Evolutionary conservation across 108 stramenopile genomes (phyloP), one percentile per base, ranked within the genome.

Genomic region (Cyclostephanos tholiformis): DNA sequence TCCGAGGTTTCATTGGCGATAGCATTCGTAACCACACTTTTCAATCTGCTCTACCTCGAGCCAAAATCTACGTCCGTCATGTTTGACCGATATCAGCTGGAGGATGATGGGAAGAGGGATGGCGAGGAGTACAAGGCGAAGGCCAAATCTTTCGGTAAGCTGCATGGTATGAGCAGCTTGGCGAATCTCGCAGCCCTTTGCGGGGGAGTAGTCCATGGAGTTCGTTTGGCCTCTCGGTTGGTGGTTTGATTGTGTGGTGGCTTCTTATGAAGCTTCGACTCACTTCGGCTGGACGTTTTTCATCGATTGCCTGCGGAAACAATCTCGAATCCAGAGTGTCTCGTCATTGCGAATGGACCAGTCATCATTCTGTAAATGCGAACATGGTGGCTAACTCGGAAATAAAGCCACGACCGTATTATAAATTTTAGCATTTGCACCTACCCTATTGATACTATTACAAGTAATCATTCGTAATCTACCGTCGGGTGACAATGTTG

Each of bases 141-240:
- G 50, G 86, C 87, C 22, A 71, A 82, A 26, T 61, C 64, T 13
- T 95, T 95, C 72, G 91, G 91, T 11, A 91, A 76, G 68, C 71
- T 93, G 36, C 94, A 95, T 65, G 94, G 94, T 1, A 74, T 91
- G 62, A 87, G 86, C 13, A 86, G 86, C 22, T 74, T 91, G 51
- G 74, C 86, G 1, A 91, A 91, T 61, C 67, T 91, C 26, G 74
- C 85, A 16, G 87, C 88, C 26, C 82, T 91, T 29, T 82, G 80
- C 52, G 90, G 84, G 22, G 88, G 84, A 8, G 68, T 87, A 12
- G 84, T 83, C 17, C 88, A 91, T 71, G 84, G 76, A 22, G 72
- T 85, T 41, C 74, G 69, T 13, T 48, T 87, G 53, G 77, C 84
- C 19, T 77, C 84, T 19, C 64, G 51, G 39, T 67, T 87, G 44